Conservation (phyloP, 2,329 filamentous ascomycete genomes). For the Cladosporium sp. region DNA sequence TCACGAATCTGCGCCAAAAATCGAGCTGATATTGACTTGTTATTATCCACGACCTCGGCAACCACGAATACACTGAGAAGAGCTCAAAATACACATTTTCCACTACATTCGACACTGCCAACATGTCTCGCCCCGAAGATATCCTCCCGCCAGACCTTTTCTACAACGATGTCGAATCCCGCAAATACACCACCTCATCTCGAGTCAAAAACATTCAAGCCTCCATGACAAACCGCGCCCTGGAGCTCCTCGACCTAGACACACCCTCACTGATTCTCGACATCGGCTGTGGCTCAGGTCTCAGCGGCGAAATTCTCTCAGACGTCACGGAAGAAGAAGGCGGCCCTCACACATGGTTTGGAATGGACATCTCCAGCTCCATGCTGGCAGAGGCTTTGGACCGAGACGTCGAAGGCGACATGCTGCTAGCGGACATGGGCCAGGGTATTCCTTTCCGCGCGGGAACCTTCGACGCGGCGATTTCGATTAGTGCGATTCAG, state of each 20-base stretch:
- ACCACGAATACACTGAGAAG: neutral
- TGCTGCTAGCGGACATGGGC: slow-evolving; percentile 92
- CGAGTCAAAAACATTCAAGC: slow-evolving; percentile 96
- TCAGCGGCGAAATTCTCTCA: slow-evolving; percentile 91
- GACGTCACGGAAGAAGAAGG: slow-evolving; percentile 67
- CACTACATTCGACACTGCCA: slow-evolving; percentile 38
- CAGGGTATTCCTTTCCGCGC: slow-evolving; percentile 93
- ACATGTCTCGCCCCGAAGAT: slow-evolving; percentile 97
- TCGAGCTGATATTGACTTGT: neutral
- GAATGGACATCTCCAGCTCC: slow-evolving; percentile 91
- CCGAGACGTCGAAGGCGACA: slow-evolving; percentile 85
- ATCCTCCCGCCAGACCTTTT: slow-evolving; percentile 92
- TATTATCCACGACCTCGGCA: neutral
- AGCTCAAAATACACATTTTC: neutral
- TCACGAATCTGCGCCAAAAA: neutral
- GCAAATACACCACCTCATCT: slow-evolving; percentile 95
- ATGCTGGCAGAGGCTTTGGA: slow-evolving; percentile 97
- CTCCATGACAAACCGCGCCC: slow-evolving; percentile 88
- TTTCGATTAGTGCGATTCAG: slow-evolving; percentile 94
- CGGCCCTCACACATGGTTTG: slow-evolving; percentile 92
- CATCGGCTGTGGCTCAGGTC: slow-evolving; percentile 91
- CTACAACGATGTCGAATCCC: slow-evolving; percentile 93
- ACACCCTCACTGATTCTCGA: slow-evolving; percentile 87
- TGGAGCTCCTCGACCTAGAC: slow-evolving; percentile 81
- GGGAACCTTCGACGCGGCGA: slow-evolving; percentile 89